phyloP scores from a whole-genome alignment of 306 rosid species.

The Inga laurina region DNA sequence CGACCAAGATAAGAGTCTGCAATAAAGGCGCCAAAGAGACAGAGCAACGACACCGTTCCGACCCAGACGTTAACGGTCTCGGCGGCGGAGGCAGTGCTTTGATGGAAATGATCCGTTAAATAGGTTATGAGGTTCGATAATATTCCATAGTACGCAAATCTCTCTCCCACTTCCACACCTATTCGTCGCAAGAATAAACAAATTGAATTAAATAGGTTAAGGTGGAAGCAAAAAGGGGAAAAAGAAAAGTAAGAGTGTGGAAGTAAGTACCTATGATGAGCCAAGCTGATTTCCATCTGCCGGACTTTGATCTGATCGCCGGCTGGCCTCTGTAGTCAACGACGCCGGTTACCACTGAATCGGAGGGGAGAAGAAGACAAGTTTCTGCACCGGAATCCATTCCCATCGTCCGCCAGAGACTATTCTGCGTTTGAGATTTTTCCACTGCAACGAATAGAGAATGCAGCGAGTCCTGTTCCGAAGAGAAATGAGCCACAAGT shows the following conservation, averaged over 20 bases:
- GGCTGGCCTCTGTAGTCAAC: background rate
- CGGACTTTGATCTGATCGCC: background rate
- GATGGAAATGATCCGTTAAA: background rate
- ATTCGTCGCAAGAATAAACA: background rate
- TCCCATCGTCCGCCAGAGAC: background rate
- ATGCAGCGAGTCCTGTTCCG: no score
- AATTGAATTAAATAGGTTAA: background rate
- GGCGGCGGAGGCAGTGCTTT: background rate
- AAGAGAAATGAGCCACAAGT: no score
- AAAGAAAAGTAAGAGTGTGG: background rate
- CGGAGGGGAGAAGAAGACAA: background rate
- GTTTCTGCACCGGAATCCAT: background rate
- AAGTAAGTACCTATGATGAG: conserved; percentile 39
- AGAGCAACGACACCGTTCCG: background rate
- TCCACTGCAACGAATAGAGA: background rate
- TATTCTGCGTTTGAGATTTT: no score
- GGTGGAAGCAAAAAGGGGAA: no score
- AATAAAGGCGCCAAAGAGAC: background rate
- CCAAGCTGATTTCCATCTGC: conserved; percentile 16
- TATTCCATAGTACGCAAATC: background rate
- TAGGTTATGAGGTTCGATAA: background rate
- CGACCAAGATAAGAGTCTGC: background rate
- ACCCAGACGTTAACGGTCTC: background rate
- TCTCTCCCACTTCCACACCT: background rate
- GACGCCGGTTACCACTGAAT: background rate